Percentiles rank a stretch among this genome's conserved stretches.
Conservation (phyloP, 305 asterid genomes). For the Plantago coronopus region DNA sequence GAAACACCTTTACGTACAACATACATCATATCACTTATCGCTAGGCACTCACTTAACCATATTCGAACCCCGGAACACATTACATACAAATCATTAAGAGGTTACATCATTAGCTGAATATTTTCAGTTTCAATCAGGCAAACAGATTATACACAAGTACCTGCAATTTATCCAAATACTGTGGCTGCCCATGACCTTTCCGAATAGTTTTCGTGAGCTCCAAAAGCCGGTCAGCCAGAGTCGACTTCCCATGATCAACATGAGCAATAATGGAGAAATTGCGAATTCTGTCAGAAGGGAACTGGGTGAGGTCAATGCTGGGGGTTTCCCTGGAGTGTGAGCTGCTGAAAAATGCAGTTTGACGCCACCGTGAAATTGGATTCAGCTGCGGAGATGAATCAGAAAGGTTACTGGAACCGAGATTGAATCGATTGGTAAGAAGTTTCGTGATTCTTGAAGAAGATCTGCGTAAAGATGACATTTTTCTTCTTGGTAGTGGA, state of each 20-base stretch:
- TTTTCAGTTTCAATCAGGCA: neutral
- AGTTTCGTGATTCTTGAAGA: slow-evolving; percentile 35
- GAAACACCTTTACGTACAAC: too few relatives aligned
- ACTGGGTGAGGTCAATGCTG: slow-evolving; percentile 61
- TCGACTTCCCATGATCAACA: slow-evolving; percentile 96
- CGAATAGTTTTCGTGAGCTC: slow-evolving; percentile 92
- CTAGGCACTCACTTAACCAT: too few relatives aligned
- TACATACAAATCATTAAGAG: too few relatives aligned
- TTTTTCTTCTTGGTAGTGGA: slow-evolving; percentile 16
- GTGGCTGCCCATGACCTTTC: slow-evolving; percentile 97
- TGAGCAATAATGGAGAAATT: slow-evolving; percentile 97
- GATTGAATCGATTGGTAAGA: slow-evolving; percentile 21
- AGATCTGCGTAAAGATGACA: slow-evolving; percentile 48
- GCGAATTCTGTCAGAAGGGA: slow-evolving; percentile 68
- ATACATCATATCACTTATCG: too few relatives aligned
- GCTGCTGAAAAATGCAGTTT: slow-evolving; percentile 58
- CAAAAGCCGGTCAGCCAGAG: slow-evolving; percentile 94
- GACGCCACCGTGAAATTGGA: slow-evolving; percentile 41
- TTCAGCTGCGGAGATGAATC: slow-evolving; percentile 24
- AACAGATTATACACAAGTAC: slow-evolving; percentile 29
- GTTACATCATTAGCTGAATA: too few relatives aligned
- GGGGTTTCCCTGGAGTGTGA: slow-evolving; percentile 67
- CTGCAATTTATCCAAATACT: slow-evolving; percentile 94
- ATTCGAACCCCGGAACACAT: neutral
- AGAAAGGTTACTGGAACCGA: slow-evolving; percentile 19